Evolutionary conservation across 2,329 filamentous ascomycete genomes (phyloP).

Genomic region (Fusarium foetens): DNA sequence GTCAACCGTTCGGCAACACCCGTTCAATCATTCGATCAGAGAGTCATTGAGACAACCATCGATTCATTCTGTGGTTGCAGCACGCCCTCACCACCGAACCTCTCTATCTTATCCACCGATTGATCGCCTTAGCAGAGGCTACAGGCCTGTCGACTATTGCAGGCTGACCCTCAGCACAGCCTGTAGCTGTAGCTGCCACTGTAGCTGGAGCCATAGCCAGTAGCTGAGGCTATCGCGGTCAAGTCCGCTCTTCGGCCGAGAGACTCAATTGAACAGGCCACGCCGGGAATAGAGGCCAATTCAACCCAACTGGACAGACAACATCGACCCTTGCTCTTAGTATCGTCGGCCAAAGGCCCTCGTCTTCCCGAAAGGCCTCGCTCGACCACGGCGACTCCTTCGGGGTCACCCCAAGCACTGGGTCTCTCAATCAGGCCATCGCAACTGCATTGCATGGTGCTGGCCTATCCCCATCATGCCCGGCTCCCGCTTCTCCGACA

Average conservation of each 20-base stretch:
- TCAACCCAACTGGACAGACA: slow-evolving; percentile 2
- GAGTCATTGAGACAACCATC: slow-evolving; percentile 25
- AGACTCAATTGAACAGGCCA: slow-evolving; percentile 13
- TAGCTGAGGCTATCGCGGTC: slow-evolving; percentile 24
- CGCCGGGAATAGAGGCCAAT: slow-evolving; percentile 15
- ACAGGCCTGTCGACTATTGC: slow-evolving; percentile 9
- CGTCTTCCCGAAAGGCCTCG: slow-evolving; percentile 38
- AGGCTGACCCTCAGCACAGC: slow-evolving; percentile 7
- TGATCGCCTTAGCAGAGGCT: slow-evolving; percentile 13
- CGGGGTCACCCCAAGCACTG: slow-evolving; percentile 36
- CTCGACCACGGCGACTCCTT: slow-evolving; percentile 36
- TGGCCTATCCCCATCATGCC: slow-evolving; percentile 43
- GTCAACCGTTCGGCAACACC: slow-evolving; percentile 43
- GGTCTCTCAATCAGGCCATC: slow-evolving; percentile 45
- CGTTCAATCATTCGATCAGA: slow-evolving; percentile 43
- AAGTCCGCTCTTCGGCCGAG: slow-evolving; percentile 21
- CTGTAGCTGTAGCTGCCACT: slow-evolving; percentile 3
- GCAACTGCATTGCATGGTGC: slow-evolving; percentile 46
- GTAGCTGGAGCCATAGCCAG: not conserved
- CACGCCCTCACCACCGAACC: slow-evolving; percentile 20
- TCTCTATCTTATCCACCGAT: slow-evolving; percentile 12
- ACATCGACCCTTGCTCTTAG: slow-evolving; percentile 22
- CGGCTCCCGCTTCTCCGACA: slow-evolving; percentile 46
- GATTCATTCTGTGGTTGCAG: slow-evolving; percentile 11
- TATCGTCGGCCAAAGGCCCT: slow-evolving; percentile 31